Base-by-base conservation (phyloP, 116 monocot genomes). In the Cymodocea nodosa region DNA sequence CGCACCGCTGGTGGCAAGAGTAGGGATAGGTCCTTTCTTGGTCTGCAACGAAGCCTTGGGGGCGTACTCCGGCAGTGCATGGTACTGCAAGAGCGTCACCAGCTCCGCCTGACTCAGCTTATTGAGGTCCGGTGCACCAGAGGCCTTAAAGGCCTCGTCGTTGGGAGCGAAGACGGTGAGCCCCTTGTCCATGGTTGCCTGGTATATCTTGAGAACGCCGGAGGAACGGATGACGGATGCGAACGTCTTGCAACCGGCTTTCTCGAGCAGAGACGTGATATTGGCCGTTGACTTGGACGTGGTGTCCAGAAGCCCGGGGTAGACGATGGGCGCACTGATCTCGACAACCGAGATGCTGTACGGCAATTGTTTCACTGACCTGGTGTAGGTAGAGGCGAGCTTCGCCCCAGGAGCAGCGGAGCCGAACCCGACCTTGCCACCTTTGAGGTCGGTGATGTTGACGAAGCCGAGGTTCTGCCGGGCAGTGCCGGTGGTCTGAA, bases 181-280 rank as follows among this genome's bases (percentile, higher is more conserved):
- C 13, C 87, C 92, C 64, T 78, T 84, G 23, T 66, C 83, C 85
- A 78, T 81, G 20, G 75, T 69, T 0, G 59, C 17, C 71, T 85
- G 64, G 51, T 71, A 71, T 20, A 65, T 70, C 68, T 76, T 79
- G 14, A 77, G 60, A 65, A 77, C 77, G 0, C 71, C 71, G 23
- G 89, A 75, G 34, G 75, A 67, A 35, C 56, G 51, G 59, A 87
- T 34, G 16, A 87, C 71, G 3, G 84, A 74, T 2, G 92, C 84
- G 77, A 92, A 93, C 40, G 79, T 79, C 75, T 78, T 83, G 81
- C 93, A 93, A 17, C 93, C 93, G 37, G 93, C 89, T 55, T 83
- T 85, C 65, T 85, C 81, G 2, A 93, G 79, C 6, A 93, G 68
- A 3, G 75, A 71, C 22, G 83, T 93, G 55, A 93, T 67, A 64